A percentile compares a stretch with the other conserved stretches of the same genome.
Evolutionary conservation across 2,329 filamentous ascomycete species (phyloP).

Genomic region (Fusarium longipes): DNA sequence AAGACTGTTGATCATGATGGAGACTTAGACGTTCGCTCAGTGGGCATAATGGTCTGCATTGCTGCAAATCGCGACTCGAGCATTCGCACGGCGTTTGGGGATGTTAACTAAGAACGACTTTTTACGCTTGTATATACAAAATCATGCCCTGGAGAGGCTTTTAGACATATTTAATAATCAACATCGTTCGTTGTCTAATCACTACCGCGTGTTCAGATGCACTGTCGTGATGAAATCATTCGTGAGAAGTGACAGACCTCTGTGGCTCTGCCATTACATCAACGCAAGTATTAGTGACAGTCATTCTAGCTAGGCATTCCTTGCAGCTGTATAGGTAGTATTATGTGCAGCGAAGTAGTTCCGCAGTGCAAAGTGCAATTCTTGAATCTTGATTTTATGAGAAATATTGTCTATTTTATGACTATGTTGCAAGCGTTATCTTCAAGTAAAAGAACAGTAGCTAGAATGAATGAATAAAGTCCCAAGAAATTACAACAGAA

Average conservation of each 20-base stretch:
- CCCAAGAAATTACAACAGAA: too few relatives aligned
- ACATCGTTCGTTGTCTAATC: conserved; percentile 45
- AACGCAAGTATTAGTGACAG: background rate
- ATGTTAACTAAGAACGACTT: conserved; percentile 45
- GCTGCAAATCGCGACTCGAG: conserved; percentile 37
- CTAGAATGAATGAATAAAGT: too few relatives aligned
- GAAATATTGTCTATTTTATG: too few relatives aligned
- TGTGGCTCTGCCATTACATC: background rate
- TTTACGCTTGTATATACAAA: conserved; percentile 49
- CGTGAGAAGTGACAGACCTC: background rate
- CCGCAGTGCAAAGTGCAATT: background rate
- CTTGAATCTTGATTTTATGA: too few relatives aligned
- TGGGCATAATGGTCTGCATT: conserved; percentile 35
- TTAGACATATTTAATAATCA: conserved; percentile 51
- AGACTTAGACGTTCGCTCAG: conserved; percentile 40
- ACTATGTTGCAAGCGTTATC: too few relatives aligned
- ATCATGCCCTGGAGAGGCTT: conserved; percentile 43
- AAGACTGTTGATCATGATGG: conserved; percentile 39
- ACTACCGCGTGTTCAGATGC: background rate
- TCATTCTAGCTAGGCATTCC: background rate
- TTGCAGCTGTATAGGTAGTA: background rate
- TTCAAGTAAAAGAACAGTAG: too few relatives aligned
- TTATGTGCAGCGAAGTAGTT: background rate
- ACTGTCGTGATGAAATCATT: background rate
- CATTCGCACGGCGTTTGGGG: conserved; percentile 50